Evolutionary conservation across 805 yeast species (phyloP).

Genomic region (Ogataea ganodermae): DNA sequence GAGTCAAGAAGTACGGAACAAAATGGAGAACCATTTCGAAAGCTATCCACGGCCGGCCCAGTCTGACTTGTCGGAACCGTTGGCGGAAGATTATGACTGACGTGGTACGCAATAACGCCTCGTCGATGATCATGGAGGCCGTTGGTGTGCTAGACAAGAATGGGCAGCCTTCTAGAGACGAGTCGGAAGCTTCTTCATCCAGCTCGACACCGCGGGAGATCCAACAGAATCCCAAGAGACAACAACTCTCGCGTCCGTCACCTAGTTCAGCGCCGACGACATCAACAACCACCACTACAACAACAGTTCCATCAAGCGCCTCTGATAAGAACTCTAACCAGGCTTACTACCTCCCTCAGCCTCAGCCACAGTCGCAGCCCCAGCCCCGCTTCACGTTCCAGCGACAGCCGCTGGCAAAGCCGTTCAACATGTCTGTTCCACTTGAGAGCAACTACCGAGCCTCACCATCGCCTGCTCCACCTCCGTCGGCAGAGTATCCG

Average conservation of each 20-base stretch:
- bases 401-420: conserved; percentile 22
- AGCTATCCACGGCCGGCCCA: conserved; percentile 77
- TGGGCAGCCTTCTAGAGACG: background rate
- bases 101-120: conserved; percentile 68
- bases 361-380: too few species aligned
- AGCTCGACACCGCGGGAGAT: conserved; percentile 7
- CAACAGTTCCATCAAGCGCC: background rate
- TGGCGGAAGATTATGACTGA: conserved; percentile 87
- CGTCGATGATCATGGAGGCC: conserved; percentile 54
- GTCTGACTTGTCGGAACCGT: conserved; percentile 86
- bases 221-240: background rate
- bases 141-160: conserved; percentile 44
- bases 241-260: background rate
- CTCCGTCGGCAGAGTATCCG: background rate
- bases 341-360: background rate
- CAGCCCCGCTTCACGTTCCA: conserved; percentile 16
- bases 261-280: background rate
- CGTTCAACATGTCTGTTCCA: conserved; percentile 12
- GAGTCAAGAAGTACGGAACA: conserved; percentile 75
- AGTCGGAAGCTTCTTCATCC: conserved; percentile 5
- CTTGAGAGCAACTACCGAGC: conserved; percentile 10
- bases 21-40: conserved; percentile 83
- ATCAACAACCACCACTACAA: background rate
- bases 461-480: conserved; percentile 15
- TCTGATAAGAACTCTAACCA: background rate